Conservation (phyloP, 768 basidiomycete species). For the Lactarius quietus region DNA sequence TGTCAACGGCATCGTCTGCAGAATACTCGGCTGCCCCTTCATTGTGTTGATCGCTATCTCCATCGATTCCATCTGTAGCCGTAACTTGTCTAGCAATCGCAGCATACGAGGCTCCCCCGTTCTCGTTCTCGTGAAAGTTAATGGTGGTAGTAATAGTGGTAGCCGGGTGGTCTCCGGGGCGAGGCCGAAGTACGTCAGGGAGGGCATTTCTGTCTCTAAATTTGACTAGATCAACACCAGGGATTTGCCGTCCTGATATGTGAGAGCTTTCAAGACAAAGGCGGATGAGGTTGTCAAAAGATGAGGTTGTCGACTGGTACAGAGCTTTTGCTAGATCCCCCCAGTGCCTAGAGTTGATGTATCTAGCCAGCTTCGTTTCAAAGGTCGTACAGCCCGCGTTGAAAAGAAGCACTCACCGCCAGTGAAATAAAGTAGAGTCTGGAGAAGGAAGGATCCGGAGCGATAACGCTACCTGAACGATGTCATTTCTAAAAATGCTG, state of each 20-base stretch:
- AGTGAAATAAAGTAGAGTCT: slow-evolving; percentile 7
- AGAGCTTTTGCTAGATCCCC: background rate
- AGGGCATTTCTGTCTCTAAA: background rate
- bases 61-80: background rate
- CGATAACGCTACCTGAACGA: background rate
- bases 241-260: background rate
- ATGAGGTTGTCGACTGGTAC: slow-evolving; percentile 5
- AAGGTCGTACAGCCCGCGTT: background rate
- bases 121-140: background rate
- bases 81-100: background rate
- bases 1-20: background rate
- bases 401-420: background rate
- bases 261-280: background rate
- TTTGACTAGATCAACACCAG: background rate
- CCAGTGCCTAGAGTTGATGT: background rate
- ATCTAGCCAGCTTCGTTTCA: slow-evolving; percentile 6
- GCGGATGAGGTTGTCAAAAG: slow-evolving; percentile 14
- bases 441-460: background rate
- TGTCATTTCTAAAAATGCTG: background rate
- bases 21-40: slow-evolving; percentile 5
- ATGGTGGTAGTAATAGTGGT: background rate
- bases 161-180: background rate
- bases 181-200: background rate
- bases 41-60: background rate
- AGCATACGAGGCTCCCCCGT: background rate